Evolutionary conservation across 202 grass and related monocot genomes (phyloP).

Genomic region (Schoenoplectus tabernaemontani): DNA sequence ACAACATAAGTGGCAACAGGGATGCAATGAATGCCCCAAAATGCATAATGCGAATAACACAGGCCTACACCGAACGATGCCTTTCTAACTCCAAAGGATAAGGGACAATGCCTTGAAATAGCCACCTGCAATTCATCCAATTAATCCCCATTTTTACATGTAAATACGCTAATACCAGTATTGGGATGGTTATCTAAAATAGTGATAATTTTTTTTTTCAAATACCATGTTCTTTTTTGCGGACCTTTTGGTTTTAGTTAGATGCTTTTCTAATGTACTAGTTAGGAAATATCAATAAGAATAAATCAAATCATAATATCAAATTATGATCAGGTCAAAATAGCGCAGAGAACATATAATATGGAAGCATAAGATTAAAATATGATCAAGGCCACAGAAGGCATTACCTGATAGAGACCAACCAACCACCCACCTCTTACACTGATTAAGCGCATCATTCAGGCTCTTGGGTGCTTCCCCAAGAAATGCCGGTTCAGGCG

Average conservation of each 20-base stretch:
- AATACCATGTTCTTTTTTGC: neutral
- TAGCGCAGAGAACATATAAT: neutral
- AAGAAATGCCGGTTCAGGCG: neutral
- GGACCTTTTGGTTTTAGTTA: too few relatives aligned
- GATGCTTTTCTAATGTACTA: neutral
- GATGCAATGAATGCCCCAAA: slow-evolving; percentile 24
- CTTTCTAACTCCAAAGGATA: neutral
- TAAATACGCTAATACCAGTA: too few relatives aligned
- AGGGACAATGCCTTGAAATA: slow-evolving; percentile 1
- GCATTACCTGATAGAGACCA: slow-evolving; percentile 14
- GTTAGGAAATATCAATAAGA: neutral
- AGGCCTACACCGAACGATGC: neutral
- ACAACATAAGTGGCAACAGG: slow-evolving; percentile 22
- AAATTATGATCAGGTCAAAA: too few relatives aligned
- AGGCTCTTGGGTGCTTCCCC: slow-evolving; percentile 25
- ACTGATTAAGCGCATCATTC: slow-evolving; percentile 15
- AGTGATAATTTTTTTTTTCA: neutral
- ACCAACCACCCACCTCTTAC: slow-evolving; percentile 13
- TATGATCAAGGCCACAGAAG: neutral
- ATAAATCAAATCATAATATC: neutral
- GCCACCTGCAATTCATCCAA: slow-evolving; percentile 3
- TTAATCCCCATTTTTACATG: neutral
- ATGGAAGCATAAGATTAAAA: neutral
- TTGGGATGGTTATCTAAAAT: neutral
- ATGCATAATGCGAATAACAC: neutral